phyloP scores from a whole-genome alignment of 148 eudicot genomes.

The Limonium bicolor region DNA sequence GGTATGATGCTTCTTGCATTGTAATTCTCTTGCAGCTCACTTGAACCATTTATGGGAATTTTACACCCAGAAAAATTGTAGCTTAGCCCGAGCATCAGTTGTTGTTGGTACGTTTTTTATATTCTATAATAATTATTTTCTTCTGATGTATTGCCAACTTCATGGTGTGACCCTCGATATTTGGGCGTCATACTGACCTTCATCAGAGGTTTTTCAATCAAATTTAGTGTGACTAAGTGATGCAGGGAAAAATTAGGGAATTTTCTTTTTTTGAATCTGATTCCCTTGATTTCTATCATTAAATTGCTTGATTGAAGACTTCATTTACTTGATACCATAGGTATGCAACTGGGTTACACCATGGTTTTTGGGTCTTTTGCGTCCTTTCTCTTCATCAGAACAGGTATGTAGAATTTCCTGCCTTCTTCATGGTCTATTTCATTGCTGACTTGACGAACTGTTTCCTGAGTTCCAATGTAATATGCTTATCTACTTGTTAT shows the following conservation, averaged over 20 bases:
- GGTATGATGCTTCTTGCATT: not conserved
- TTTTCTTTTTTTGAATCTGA: no score
- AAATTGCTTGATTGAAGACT: no score
- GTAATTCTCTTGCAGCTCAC: constrained; percentile 43
- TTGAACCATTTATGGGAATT: constrained; percentile 74
- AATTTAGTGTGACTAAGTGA: no score
- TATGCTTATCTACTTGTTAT: not conserved
- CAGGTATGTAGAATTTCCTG: constrained; percentile 27
- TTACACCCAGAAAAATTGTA: constrained; percentile 31
- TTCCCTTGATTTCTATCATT: no score
- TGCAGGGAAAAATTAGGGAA: no score
- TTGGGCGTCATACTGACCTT: no score
- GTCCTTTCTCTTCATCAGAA: constrained; percentile 66
- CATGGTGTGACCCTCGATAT: no score
- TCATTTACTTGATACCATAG: no score
- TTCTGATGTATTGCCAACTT: not conserved
- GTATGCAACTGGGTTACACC: constrained; percentile 88
- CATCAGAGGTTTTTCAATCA: no score
- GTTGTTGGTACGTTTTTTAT: constrained; percentile 41
- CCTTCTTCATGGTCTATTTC: not conserved
- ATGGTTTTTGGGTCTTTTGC: constrained; percentile 83
- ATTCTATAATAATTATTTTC: not conserved
- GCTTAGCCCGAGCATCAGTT: constrained; percentile 32
- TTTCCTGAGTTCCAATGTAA: no score
- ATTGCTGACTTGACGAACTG: not conserved